Conservation (phyloP, 345 rosid genomes). For the Raphanus sativus region DNA sequence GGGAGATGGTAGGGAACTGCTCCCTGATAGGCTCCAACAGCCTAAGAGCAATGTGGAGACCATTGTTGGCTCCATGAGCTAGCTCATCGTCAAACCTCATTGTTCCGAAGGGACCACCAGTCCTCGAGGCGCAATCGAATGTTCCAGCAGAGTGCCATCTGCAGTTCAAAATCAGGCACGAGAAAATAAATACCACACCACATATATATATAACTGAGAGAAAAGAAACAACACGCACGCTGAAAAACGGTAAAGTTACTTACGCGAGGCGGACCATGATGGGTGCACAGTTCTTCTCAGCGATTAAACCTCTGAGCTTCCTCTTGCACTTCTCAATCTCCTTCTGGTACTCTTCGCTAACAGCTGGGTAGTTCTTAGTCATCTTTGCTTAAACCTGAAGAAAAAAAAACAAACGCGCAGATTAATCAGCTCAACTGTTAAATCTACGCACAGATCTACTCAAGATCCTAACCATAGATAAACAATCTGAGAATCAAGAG, state of each 20-base stretch:
- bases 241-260: background rate
- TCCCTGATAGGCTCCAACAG: conserved; percentile 82
- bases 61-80: conserved; percentile 82
- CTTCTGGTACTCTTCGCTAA: conserved; percentile 76
- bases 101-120: conserved; percentile 96
- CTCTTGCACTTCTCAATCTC: conserved; percentile 75
- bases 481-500: conserved; percentile 1
- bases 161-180: conserved; percentile 14
- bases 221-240: background rate
- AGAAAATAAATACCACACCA: background rate
- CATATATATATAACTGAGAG: background rate
- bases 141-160: conserved; percentile 99
- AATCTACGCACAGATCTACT: conserved; percentile 3
- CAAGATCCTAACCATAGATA: background rate
- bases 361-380: conserved; percentile 82
- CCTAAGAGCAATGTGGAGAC: conserved; percentile 81
- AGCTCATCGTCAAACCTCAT: conserved; percentile 65
- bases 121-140: conserved; percentile 67
- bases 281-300: conserved; percentile 93
- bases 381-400: conserved; percentile 39
- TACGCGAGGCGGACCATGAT: conserved; percentile 94
- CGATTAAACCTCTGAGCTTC: conserved; percentile 85
- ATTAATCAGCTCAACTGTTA: background rate
- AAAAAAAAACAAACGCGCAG: background rate
- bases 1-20: conserved; percentile 67